phyloP scores from a whole-genome alignment of 2,329 filamentous ascomycete species.

The Dactylonectria macrodidyma region DNA sequence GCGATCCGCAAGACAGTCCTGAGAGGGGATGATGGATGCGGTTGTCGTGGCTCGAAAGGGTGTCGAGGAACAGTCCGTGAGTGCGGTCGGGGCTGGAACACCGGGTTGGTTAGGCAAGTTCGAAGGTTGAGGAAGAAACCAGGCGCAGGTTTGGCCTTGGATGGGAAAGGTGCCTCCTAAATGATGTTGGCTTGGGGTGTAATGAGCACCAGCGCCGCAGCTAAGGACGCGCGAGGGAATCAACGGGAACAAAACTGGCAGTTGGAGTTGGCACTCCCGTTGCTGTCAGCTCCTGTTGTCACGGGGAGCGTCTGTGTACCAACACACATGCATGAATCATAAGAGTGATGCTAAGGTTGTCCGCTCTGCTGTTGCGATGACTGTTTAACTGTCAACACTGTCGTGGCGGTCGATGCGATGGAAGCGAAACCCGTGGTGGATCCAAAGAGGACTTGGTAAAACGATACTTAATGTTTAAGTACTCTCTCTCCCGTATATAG shows the following conservation, averaged over 20 bases:
- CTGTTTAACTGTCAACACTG: conserved; percentile 31
- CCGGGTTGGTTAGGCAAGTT: conserved; percentile 5
- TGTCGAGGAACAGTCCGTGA: conserved; percentile 2
- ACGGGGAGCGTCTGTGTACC: conserved; percentile 12
- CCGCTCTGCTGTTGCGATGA: conserved; percentile 30
- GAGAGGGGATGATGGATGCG: conserved; percentile 1
- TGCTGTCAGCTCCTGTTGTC: conserved; percentile 8
- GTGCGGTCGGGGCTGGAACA: not conserved
- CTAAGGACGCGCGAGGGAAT: conserved; percentile 30
- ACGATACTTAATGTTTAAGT: conserved; percentile 23
- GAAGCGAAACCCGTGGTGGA: conserved; percentile 41
- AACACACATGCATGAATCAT: conserved; percentile 30
- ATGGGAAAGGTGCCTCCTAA: conserved; percentile 22
- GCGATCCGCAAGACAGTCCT: conserved; percentile 13
- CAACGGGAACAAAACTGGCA: conserved; percentile 27
- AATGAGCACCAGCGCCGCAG: conserved; percentile 42
- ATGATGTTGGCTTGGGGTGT: conserved; percentile 27
- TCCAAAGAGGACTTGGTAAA: conserved; percentile 29
- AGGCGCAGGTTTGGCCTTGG: conserved; percentile 15
- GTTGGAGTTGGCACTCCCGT: not conserved
- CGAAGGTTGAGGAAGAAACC: conserved; percentile 12
- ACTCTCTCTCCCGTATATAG: not conserved
- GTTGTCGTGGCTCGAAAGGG: conserved; percentile 10
- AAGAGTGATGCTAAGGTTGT: conserved; percentile 19
- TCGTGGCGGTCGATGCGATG: conserved; percentile 39